Evolutionary conservation across 768 basidiomycete genomes (phyloP).

Genomic region (Gloeostereum incarnatum): DNA sequence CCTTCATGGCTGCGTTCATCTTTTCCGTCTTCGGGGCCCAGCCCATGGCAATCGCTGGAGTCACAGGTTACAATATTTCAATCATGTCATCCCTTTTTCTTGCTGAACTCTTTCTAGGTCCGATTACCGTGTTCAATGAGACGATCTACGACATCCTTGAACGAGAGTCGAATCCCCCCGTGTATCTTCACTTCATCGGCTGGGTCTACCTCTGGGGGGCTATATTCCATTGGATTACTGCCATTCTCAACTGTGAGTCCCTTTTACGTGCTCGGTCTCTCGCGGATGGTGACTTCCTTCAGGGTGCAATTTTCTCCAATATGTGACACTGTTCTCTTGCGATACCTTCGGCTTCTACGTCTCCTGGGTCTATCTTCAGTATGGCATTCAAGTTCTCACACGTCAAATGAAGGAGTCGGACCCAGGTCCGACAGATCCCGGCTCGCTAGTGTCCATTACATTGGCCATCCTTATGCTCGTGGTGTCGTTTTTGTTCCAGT

Average conservation of each 20-base stretch:
- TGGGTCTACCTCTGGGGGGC: slow-evolving; percentile 94
- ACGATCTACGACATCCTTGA: slow-evolving; percentile 74
- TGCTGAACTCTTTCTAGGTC: slow-evolving; percentile 34
- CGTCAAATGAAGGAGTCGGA: slow-evolving; percentile 45
- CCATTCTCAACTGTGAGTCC: slow-evolving; percentile 66
- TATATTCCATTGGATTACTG: slow-evolving; percentile 77
- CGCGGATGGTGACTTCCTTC: slow-evolving; percentile 4
- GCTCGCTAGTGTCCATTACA: slow-evolving; percentile 56
- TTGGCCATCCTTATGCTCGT: slow-evolving; percentile 74
- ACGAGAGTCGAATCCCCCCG: slow-evolving; percentile 46
- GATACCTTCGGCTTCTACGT: slow-evolving; percentile 94
- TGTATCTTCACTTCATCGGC: slow-evolving; percentile 80
- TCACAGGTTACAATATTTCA: slow-evolving; percentile 47
- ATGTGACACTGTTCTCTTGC: slow-evolving; percentile 85
- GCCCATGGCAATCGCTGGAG: slow-evolving; percentile 86
- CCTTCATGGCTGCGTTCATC: slow-evolving; percentile 85
- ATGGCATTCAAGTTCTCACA: slow-evolving; percentile 78
- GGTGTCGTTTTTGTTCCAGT: slow-evolving; percentile 64
- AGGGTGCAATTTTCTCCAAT: slow-evolving; percentile 81
- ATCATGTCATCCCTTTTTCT: neutral
- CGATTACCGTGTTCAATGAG: slow-evolving; percentile 90
- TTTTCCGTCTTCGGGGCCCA: slow-evolving; percentile 87
- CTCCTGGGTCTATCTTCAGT: slow-evolving; percentile 84
- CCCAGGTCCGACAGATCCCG: slow-evolving; percentile 24
- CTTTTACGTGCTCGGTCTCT: slow-evolving; percentile 1